Evolutionary conservation across 495 filamentous ascomycete genomes (phyloP), one percentile per base, ranked within the genome.

Genomic region (Immersiella caudata): DNA sequence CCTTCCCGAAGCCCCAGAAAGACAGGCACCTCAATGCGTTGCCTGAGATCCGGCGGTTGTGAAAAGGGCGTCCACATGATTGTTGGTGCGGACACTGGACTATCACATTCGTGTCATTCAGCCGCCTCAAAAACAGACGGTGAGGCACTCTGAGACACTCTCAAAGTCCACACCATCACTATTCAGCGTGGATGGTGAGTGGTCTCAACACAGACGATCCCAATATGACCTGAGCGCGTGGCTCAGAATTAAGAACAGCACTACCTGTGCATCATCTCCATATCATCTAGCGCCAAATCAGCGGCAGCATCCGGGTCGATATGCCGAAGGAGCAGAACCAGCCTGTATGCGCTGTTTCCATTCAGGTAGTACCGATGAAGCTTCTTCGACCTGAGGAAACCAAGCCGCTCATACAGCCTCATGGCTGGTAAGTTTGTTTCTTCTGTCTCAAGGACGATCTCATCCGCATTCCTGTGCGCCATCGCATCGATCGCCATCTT

Each of bases 301-400:
- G 64, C 60, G 8, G 67, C 68, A 6, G 61, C 56, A 57, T 81
- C 80, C 9, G 71, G 67, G 12, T 79, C 78, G n/a, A 75, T 62
- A 4, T 74, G 60, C 77, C 91, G 96, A 61, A 99, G 79, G 64
- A 93, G 90, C 54, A 99, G 78, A 22, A 97, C 86, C 14, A 99
- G 80, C 46, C 96, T 83, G 77, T 93, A 98, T 1, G 96, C 96
- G 52, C 93, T 95, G 76, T 93, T 98, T 11, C 96, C 96, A 73
- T 97, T 98, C 55, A 99, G 78, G 72, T 99, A 99, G 74, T 99
- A 99, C 54, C 96, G 86, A 75, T 98, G 94, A 50, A 99, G 82
- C 56, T 91, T 89, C 79, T 99, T 99, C 67, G 92, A 96, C 63
- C 93, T 83, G 26, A 99, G 76, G 73, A 99, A 99, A 0, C 96